Base-by-base conservation (phyloP, 2,329 filamentous ascomycete genomes). In the Trichoderma pleuroti region DNA sequence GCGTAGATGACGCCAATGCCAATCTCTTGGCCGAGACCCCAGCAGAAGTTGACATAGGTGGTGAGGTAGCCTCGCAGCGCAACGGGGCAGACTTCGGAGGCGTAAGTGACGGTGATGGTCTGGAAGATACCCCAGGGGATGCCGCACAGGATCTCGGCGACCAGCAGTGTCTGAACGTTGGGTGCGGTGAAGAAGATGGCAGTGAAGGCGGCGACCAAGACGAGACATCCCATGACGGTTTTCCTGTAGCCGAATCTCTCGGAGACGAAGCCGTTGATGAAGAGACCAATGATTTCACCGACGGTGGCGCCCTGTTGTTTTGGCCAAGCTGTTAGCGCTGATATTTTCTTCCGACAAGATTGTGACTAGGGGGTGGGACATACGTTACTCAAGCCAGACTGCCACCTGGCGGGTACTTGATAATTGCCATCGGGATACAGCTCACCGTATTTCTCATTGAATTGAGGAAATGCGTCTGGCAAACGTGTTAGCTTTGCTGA, bases 1-100 rank as follows among this genome's bases (percentile, higher is more conserved):
- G 86, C 84, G 77, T 88, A 89, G 76, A 93, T 90, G 71, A 92
- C 91, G n/a, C 90, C 91, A 67, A 92, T 90, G 56, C 89, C 91
- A 68, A 93, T 90, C 70, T 91, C 84, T 79, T 93, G 91, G 21
- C 91, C 91, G n/a, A 93, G 82, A 39, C 90, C 91, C 90, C 91
- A 93, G 84, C 91, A 93, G 76, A 91, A 90, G 81, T 92, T 92
- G 80, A 92, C 88, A 73, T 92, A 93, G 8, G 91, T 92, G 1
- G 91, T 93, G 73, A 92, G 81, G 76, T 91, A 91, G 68, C 90
- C 90, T 72, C 91, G 88, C 66, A 93, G 85, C 59, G 90, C 88
- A 8, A 93, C 86, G 4, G 91, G 91, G 76, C 90, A 92, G 71
- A 93, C 91, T 76, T 93, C 91, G 68, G 88, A 89, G 34, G 90